phyloP scores from a whole-genome alignment of 2,329 filamentous ascomycete genomes.

The Paraphoma sp. region DNA sequence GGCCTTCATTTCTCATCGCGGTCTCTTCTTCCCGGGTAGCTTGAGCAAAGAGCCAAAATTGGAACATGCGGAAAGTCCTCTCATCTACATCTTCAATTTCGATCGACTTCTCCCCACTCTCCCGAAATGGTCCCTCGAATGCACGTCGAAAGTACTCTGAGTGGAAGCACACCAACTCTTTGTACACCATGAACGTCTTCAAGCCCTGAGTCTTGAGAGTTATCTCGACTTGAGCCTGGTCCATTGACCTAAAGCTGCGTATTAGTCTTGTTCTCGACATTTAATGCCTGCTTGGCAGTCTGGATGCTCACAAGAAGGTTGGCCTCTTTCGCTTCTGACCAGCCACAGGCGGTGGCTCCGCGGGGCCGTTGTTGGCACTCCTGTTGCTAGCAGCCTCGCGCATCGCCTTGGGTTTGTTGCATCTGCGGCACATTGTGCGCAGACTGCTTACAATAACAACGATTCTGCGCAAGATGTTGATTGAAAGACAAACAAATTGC shows the following conservation, averaged over 20 bases:
- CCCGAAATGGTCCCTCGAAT: not conserved
- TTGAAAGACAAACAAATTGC: too few relatives aligned
- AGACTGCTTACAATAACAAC: too few relatives aligned
- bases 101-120: not conserved
- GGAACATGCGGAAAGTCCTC: not conserved
- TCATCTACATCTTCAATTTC: not conserved
- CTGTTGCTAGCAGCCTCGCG: not conserved
- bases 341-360: not conserved
- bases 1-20: not conserved
- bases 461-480: too few relatives aligned
- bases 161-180: constrained; percentile 1
- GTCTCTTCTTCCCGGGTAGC: not conserved
- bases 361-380: not conserved
- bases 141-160: constrained; percentile 1
- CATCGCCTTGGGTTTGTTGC: too few relatives aligned
- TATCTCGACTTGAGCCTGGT: not conserved
- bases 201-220: not conserved
- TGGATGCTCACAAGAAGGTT: not conserved
- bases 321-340: not conserved
- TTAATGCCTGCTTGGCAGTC: not conserved
- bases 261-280: not conserved
- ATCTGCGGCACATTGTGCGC: too few relatives aligned
- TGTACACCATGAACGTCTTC: constrained; percentile 1
- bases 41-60: constrained; percentile 1
- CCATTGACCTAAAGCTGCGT: not conserved